Evolutionary conservation across 495 filamentous ascomycete species (phyloP), one percentile per base, ranked within the genome.

Genomic region (Aspergillus leporis): DNA sequence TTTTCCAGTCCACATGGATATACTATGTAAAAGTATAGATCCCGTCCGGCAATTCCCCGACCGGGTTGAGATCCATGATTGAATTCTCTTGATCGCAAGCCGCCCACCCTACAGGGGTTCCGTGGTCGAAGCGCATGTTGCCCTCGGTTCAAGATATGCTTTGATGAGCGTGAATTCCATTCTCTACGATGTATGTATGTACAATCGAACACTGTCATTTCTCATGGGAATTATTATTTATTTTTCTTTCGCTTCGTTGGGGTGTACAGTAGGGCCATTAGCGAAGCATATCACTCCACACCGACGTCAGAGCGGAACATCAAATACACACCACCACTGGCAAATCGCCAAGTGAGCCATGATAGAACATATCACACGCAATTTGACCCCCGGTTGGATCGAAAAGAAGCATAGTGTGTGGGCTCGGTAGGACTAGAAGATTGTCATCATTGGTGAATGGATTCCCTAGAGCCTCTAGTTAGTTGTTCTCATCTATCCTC

Each of bases 341-440:
- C 34, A 14, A 36, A 36, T 23, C 6, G 43, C 18, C 43, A 23
- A 47, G 21, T 47, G 43, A 28, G 18, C 43, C 5, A 47, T 47
- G 43, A 47, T 47, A 47, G 19, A 47, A 47, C 43, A 23, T n/a
- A 47, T 47, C 43, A 47, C 43, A 47, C 43, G 43, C 43, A 12
- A 47, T 1, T 22, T 23, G 43, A 41, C 38, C 3, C 6, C 38
- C 38, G 10, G 3, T 41, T 47, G 19, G 40, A 43, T 12, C 40
- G 8, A 18, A 6, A 43, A 21, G 9, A 40, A n/a, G 16, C 3
- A 40, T 40, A 40, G 36, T 12, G 36, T 13, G 36, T 40, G 36
- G 36, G 9, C 16, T 40, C 16, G 25, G 25, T 6, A 28, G 3
- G 25, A 18, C 38, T 38, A 12, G 38, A 12, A 41, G 38, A 36